Conservation (phyloP, 2,329 filamentous ascomycete genomes). For the Trichoderma hamatum region DNA sequence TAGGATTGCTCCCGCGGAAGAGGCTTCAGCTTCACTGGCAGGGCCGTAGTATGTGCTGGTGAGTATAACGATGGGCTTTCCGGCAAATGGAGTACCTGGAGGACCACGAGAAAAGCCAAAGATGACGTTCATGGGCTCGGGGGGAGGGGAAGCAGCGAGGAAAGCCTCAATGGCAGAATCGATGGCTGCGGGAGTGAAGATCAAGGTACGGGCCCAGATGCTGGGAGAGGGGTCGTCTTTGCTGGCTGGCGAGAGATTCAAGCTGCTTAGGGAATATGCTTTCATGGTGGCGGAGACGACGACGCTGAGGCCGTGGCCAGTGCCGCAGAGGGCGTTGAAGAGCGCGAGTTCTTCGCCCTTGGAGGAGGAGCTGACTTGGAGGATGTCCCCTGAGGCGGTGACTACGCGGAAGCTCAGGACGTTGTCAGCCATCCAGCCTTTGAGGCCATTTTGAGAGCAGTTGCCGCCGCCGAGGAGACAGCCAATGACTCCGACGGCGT, state of each 20-base stretch:
- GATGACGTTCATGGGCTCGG: slow-evolving; percentile 28
- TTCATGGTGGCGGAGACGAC: slow-evolving; percentile 37
- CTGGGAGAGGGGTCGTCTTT: slow-evolving; percentile 29
- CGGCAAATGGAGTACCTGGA: slow-evolving; percentile 36
- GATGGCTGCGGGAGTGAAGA: slow-evolving; percentile 36
- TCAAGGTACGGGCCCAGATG: slow-evolving; percentile 39
- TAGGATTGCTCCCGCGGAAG: slow-evolving; percentile 28
- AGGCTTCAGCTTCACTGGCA: slow-evolving; percentile 31
- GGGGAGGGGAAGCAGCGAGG: slow-evolving; percentile 29
- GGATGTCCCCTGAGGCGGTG: slow-evolving; percentile 28
- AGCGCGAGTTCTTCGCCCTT: slow-evolving; percentile 34
- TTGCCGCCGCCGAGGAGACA: slow-evolving; percentile 36
- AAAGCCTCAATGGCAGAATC: slow-evolving; percentile 32
- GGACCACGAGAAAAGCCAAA: slow-evolving; percentile 38
- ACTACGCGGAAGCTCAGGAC: slow-evolving; percentile 37
- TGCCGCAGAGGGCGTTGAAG: slow-evolving; percentile 40
- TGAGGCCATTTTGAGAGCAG: slow-evolving; percentile 35
- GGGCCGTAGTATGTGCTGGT: slow-evolving; percentile 35
- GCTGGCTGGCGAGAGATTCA: slow-evolving; percentile 35
- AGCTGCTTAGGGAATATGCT: slow-evolving; percentile 32
- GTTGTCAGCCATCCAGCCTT: slow-evolving; percentile 41
- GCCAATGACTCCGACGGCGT: slow-evolving; percentile 37
- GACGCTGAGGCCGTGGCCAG: slow-evolving; percentile 41
- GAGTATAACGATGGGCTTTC: slow-evolving; percentile 37
- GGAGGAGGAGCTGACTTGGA: slow-evolving; percentile 31